These are phyloP conservation scores for Thecaphora frezii DNA, from an alignment of 1,284 basidiomycete species.

Conservation along the genomic window DNA sequence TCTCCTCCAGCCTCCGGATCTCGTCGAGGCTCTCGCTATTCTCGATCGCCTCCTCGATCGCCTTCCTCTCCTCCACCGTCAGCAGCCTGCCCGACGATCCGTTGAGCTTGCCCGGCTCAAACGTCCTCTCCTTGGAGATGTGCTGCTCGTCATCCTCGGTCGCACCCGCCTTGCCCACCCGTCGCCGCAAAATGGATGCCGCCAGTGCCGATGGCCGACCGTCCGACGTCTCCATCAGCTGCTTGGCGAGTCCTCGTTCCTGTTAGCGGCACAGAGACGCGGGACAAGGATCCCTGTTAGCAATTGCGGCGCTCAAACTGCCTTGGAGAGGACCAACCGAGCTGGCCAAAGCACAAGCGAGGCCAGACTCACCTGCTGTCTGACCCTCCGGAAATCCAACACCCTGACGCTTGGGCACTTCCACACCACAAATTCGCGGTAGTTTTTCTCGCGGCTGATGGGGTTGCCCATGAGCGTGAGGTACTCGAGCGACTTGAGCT, in stretches of 20 bases:
- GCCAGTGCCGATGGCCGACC: constrained; percentile 44
- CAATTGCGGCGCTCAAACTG: no score
- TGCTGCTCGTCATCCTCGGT: constrained; percentile 59
- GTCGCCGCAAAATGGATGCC: constrained; percentile 65
- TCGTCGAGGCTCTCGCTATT: constrained; percentile 81
- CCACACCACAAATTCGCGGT: constrained; percentile 79
- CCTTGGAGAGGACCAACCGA: no score
- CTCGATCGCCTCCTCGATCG: constrained; percentile 85
- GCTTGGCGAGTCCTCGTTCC: constrained; percentile 40
- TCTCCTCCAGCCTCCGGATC: constrained; percentile 52
- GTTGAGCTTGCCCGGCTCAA: constrained; percentile 54
- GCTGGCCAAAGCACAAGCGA: no score
- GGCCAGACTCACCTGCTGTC: constrained; percentile 76
- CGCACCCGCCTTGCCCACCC: constrained; percentile 72
- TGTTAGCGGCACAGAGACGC: background rate
- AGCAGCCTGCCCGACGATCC: constrained; percentile 70
- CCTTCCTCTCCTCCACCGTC: constrained; percentile 87
- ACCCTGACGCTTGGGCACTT: constrained; percentile 72
- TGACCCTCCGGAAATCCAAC: constrained; percentile 93
- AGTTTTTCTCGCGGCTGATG: constrained; percentile 88
- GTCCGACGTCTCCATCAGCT: constrained; percentile 45
- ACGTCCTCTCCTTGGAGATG: constrained; percentile 65
- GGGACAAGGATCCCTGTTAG: background rate
- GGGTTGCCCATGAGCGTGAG: constrained; percentile 87
- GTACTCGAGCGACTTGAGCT: constrained; percentile 76